Base-by-base conservation (phyloP, 2,329 filamentous ascomycete genomes). In the Stromatinia cepivora region DNA sequence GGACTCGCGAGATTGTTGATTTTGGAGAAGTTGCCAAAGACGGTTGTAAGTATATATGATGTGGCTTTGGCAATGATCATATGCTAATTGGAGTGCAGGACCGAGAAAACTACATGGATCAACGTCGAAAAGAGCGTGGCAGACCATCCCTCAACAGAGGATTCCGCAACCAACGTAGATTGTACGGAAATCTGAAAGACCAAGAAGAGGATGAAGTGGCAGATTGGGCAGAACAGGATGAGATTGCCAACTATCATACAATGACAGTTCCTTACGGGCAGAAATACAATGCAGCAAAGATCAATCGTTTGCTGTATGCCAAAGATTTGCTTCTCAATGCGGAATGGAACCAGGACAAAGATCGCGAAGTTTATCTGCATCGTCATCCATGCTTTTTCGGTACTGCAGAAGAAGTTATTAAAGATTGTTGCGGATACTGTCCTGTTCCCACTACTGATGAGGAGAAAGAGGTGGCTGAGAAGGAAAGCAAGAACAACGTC, bases 361-460 rank as follows among this genome's bases (percentile, higher is more conserved):
- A 93, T 54, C 86, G 92, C n/a, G 83, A 89, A 36, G 89, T 94
- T 1, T 87, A 92, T 71, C 82, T 96, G 7, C 93, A 97, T 79
- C 87, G 93, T 2, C 93, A 96, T 75, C 92, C 93, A 4, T 92
- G 91, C 17, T 96, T 96, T 78, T 94, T 96, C 75, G 92, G 93
- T 0, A 85, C 87, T 42, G 87, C 90, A 7, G 82, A 89, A 69
- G 90, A 95, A 79, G 86, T 95, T 10, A 86, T 94, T 67, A 82
- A 87, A 42, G 93, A 97, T 77, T 97, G 93, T 78, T 97, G 93
- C 77, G 92, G 92, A 15, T 88, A 82, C 73, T 97, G 93, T 73
- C 93, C 93, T 0, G 79, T 85, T 58, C 87, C 92, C 0, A 78
- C 82, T 6, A 94, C 90, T 0, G 82, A 87, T 0, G 90, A 94